phyloP scores from a whole-genome alignment of 805 yeast species.

The Metschnikowia baotianmanensis region DNA sequence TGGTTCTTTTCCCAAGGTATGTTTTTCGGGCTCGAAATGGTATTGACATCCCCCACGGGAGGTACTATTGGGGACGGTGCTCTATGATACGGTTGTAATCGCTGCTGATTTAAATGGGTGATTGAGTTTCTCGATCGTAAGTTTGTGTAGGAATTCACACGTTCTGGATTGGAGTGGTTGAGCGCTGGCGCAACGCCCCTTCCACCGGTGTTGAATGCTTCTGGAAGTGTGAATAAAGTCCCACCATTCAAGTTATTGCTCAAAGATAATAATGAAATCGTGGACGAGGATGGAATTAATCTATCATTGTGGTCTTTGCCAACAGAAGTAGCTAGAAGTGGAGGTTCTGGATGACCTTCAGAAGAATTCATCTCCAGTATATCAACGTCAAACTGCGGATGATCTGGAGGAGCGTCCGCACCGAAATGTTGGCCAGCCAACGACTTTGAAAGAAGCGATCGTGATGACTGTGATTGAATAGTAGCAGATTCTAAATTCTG shows the following conservation, averaged over 20 bases:
- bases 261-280: slow-evolving; percentile 39
- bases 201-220: background rate
- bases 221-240: background rate
- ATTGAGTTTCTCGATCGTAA: slow-evolving; percentile 19
- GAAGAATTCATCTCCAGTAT: slow-evolving; percentile 19
- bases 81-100: slow-evolving; percentile 38
- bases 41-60: slow-evolving; percentile 13
- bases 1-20: slow-evolving; percentile 27
- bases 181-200: slow-evolving; percentile 7
- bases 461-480: slow-evolving; percentile 12
- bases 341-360: slow-evolving; percentile 45
- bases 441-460: slow-evolving; percentile 28
- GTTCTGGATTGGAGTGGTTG: slow-evolving; percentile 12
- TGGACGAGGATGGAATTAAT: slow-evolving; percentile 42
- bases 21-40: slow-evolving; percentile 23
- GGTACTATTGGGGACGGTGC: slow-evolving; percentile 23
- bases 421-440: slow-evolving; percentile 23
- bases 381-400: slow-evolving; percentile 3
- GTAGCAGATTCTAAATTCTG: slow-evolving; percentile 6
- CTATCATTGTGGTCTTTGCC: slow-evolving; percentile 41
- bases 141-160: slow-evolving; percentile 18
- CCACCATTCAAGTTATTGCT: slow-evolving; percentile 20
- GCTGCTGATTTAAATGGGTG: slow-evolving; percentile 28
- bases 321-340: slow-evolving; percentile 41
- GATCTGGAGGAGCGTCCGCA: slow-evolving; percentile 2